Evolutionary conservation across 768 basidiomycete species (phyloP).

Genomic region (Serendipita vermifera): DNA sequence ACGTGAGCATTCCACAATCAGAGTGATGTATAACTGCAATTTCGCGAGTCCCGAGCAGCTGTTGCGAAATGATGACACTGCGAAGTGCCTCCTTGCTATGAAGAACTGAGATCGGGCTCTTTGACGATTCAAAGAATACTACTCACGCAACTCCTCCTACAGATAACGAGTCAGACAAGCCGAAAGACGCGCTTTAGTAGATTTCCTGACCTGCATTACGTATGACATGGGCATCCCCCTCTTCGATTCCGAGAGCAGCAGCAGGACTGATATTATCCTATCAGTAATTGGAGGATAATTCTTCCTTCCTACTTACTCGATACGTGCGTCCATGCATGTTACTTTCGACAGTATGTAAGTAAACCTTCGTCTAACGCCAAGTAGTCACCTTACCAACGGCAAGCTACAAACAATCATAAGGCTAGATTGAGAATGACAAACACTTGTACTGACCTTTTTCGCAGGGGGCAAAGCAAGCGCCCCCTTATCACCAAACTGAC

Average conservation of each 20-base stretch:
- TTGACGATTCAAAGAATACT: background rate
- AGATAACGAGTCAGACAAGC: background rate
- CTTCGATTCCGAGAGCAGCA: conserved; percentile 43
- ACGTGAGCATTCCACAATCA: conserved; percentile 58
- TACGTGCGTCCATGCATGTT: conserved; percentile 64
- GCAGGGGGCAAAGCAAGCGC: conserved; percentile 30
- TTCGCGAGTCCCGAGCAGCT: conserved; percentile 55
- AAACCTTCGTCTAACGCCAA: background rate
- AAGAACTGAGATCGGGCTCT: background rate
- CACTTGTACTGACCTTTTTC: conserved; percentile 21
- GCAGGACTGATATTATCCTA: conserved; percentile 32
- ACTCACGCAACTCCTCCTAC: conserved; percentile 1
- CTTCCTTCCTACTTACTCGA: conserved; percentile 35
- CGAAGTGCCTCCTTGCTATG: conserved; percentile 49
- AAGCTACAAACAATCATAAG: background rate
- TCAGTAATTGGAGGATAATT: conserved; percentile 1
- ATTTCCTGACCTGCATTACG: conserved; percentile 44
- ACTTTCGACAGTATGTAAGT: conserved; percentile 24
- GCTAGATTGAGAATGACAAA: background rate
- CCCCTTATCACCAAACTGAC: conserved; percentile 29
- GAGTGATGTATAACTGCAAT: conserved; percentile 60
- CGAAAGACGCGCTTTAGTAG: background rate
- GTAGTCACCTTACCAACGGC: background rate
- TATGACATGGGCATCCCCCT: conserved; percentile 61
- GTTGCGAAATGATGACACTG: conserved; percentile 57